A percentile compares a stretch with the other conserved stretches of the same genome.
Conservation (phyloP, 495 filamentous ascomycete genomes). For the Penicillium arizonense region DNA sequence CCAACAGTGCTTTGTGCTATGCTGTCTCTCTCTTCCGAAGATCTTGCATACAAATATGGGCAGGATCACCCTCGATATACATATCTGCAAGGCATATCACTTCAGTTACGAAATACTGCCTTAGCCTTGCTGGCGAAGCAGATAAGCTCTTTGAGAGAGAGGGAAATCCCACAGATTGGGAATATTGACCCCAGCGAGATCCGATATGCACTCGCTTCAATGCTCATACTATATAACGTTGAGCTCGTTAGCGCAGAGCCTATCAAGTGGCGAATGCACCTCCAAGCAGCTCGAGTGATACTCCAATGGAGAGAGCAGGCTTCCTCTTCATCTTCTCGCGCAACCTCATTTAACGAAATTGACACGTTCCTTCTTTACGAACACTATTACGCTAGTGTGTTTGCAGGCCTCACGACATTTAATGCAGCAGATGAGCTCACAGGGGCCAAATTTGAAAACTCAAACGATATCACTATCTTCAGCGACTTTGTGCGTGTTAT, state of each 20-base stretch:
- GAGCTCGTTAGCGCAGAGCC: slow-evolving; percentile 17
- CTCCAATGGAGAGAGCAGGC: slow-evolving; percentile 15
- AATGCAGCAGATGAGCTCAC: slow-evolving; percentile 6
- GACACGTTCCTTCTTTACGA: slow-evolving; percentile 25
- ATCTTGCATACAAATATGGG: slow-evolving; percentile 8
- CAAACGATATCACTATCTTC: slow-evolving; percentile 21
- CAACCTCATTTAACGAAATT: neutral
- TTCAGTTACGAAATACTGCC: slow-evolving; percentile 1
- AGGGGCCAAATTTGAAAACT: slow-evolving; percentile 1
- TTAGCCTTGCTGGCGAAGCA: slow-evolving; percentile 4
- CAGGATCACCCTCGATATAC: neutral
- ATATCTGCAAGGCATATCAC: neutral
- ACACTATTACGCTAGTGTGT: slow-evolving; percentile 21
- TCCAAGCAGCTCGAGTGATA: slow-evolving; percentile 19
- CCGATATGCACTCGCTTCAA: slow-evolving; percentile 12
- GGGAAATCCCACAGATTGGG: neutral
- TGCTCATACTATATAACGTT: slow-evolving; percentile 21
- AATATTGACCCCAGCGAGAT: neutral
- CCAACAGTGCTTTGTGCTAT: slow-evolving; percentile 5
- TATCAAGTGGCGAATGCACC: slow-evolving; percentile 20
- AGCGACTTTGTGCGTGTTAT: slow-evolving; percentile 22
- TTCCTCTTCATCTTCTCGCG: neutral
- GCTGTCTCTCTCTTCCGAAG: slow-evolving; percentile 10
- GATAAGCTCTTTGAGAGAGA: slow-evolving; percentile 3
- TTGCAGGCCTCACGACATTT: slow-evolving; percentile 21